Conservation (phyloP, 768 basidiomycete species). For the Agrocybe pediades region DNA sequence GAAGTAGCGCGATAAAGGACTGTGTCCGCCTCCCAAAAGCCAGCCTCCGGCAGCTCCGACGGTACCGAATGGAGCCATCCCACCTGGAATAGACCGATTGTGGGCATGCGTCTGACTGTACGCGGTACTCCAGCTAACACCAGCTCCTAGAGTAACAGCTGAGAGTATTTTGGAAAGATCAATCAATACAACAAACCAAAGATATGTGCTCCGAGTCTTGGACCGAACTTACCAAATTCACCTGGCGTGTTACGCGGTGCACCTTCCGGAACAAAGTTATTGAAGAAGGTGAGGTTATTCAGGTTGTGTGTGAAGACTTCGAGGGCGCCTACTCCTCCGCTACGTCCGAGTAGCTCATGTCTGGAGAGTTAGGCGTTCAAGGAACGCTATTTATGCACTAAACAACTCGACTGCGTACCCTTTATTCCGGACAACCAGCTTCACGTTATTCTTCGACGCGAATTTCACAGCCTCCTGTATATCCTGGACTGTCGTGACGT, state of each 20-base stretch:
- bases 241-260: conserved; percentile 6
- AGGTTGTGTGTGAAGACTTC: conserved; percentile 40
- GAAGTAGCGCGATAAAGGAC: conserved; percentile 34
- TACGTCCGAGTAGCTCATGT: conserved; percentile 28
- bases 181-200: too few species aligned
- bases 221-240: conserved; percentile 13
- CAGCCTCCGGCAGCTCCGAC: conserved; percentile 55
- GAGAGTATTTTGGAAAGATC: too few species aligned
- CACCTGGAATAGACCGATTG: conserved; percentile 48
- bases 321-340: too few species aligned
- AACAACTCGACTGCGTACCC: not conserved
- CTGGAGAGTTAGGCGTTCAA: too few species aligned
- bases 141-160: too few species aligned
- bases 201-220: too few species aligned
- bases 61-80: conserved; percentile 36
- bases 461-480: not conserved
- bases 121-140: too few species aligned
- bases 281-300: conserved; percentile 30
- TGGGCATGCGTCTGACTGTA: conserved; percentile 29
- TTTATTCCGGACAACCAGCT: too few species aligned
- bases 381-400: too few species aligned
- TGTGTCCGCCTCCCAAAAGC: conserved; percentile 50
- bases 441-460: not conserved
- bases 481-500: not conserved
- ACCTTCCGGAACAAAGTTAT: conserved; percentile 32